Evolutionary conservation across 345 rosid genomes (phyloP), one percentile per base, ranked within the genome.

Genomic region (Ricinus communis): DNA sequence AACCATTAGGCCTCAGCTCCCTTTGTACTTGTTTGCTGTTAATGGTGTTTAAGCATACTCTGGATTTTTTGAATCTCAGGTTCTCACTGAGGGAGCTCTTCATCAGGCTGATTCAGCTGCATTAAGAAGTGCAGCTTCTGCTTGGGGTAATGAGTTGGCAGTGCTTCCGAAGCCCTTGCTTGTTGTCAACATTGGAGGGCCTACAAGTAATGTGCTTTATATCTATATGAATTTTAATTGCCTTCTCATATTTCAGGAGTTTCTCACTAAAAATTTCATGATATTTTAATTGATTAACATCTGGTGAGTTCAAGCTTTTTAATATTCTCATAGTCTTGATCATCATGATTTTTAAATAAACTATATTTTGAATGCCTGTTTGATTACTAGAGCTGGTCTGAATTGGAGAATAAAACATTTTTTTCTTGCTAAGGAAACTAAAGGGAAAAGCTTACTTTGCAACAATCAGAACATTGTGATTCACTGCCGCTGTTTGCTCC

Each of bases 141-240:
- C 58, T 54, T 71, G 63, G 74, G 61, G 31, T 70, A 70, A 67
- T 51, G 61, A 72, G 54, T 62, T 77, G 65, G 73, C 62, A 25
- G 53, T 52, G 0, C 69, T 77, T 19, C 76, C 47, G 11, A 77
- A 77, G 70, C 80, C 80, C 47, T 38, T 77, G 76, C 76, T 77
- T 43, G 54, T 77, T 72, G 76, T 77, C 58, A 77, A 77, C 53
- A 72, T 77, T 67, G 80, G 80, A 61, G 80, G 80, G 43, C 80
- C 80, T 56, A 72, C 73, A n/a, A 28, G 80, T 77, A 62, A 65
- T 22, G 47, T 46, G 55, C 43, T 33, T 9, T 16, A 15, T 31
- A 45, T 24, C 18, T 7, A 22, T n/a, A n/a, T n/a, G 24, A n/a
- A 28, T 27, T 10, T 27, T 10, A 30, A 24, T 15, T 53, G 21